These are phyloP conservation scores for Rhizophora mangle DNA, from an alignment of 345 rosid genomes.

Conservation along the genomic window DNA sequence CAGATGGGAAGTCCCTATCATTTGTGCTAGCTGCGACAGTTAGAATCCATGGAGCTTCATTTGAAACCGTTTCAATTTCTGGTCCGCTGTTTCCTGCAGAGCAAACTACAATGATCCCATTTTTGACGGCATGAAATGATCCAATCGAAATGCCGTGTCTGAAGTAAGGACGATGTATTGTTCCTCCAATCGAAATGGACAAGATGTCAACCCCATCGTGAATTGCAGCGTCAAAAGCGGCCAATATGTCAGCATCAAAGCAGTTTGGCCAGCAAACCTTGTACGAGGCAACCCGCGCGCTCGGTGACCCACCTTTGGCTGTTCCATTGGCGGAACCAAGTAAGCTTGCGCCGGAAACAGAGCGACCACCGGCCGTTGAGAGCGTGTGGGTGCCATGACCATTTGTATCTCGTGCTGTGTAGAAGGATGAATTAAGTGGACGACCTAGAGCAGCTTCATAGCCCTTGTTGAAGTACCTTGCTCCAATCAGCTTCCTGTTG, in stretches of 20 bases:
- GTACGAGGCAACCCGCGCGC: conserved; percentile 16
- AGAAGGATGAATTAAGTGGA: not conserved
- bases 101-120: conserved; percentile 19
- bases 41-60: conserved; percentile 21
- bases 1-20: conserved; percentile 12
- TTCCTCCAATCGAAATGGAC: conserved; percentile 15
- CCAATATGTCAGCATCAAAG: conserved; percentile 18
- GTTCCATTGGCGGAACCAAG: conserved; percentile 19
- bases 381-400: conserved; percentile 30
- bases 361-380: conserved; percentile 18
- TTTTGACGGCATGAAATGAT: conserved; percentile 14
- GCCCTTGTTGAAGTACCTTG: conserved; percentile 25
- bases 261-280: conserved; percentile 17
- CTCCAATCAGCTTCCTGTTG: conserved; percentile 23
- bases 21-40: conserved; percentile 25
- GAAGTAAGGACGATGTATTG: not conserved
- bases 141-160: conserved; percentile 3
- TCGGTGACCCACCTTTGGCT: conserved; percentile 18
- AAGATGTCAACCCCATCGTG: conserved; percentile 20
- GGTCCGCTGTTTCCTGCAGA: conserved; percentile 20
- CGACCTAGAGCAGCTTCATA: not conserved
- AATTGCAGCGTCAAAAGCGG: conserved; percentile 23
- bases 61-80: not conserved
- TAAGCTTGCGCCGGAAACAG: conserved; percentile 13
- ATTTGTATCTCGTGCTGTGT: conserved; percentile 4